Base-by-base conservation (phyloP, 2,329 filamentous ascomycete genomes). In the Pseudogymnoascus sp. region DNA sequence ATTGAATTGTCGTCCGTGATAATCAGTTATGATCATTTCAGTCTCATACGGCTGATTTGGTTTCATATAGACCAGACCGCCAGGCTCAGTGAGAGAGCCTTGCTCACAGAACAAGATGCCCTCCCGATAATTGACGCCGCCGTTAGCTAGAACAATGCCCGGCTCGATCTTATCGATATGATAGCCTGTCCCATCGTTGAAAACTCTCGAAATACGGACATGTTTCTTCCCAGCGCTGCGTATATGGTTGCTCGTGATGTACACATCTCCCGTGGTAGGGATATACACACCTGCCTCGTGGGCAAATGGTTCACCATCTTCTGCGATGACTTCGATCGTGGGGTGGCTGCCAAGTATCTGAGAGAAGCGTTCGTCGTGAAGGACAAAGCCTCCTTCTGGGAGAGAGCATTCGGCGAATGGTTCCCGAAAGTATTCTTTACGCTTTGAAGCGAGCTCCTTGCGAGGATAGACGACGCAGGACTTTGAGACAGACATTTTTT, bases 1-100 rank as follows among this genome's bases (percentile, higher is more conserved):
- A 70, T 80, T 84, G 73, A 87, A 87, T 41, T 19, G 77, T 2
- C 83, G 79, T 16, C 84, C 84, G 60, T 83, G 83, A 70, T 77
- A 88, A 70, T 83, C 84, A 67, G 84, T 84, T 14, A 88, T 63
- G 11, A 88, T 73, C 0, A 79, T 77, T 77, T 4, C n/a, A 1
- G 33, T 62, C 33, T 60, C 62, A 12, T 70, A 68, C 16, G 69
- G 66, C 4, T 65, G 35, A 1, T 59, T 37, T 1, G 64, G 35
- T 3, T 64, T 61, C 68, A 71, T 69, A 38, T 66, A 66, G 26
- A 64, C 62, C 4, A 71, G 61, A 5, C 68, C 68, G 10, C 67
- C 64, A 8, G 66, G 63, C 6, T 37, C 37, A 7, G 6, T 60
- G 2, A 41, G 14, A 8, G 38, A 59, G 2, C 70, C 69, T 63